Conservation (phyloP, 169 alveolate genomes). For the Eimeria necatrix region DNA sequence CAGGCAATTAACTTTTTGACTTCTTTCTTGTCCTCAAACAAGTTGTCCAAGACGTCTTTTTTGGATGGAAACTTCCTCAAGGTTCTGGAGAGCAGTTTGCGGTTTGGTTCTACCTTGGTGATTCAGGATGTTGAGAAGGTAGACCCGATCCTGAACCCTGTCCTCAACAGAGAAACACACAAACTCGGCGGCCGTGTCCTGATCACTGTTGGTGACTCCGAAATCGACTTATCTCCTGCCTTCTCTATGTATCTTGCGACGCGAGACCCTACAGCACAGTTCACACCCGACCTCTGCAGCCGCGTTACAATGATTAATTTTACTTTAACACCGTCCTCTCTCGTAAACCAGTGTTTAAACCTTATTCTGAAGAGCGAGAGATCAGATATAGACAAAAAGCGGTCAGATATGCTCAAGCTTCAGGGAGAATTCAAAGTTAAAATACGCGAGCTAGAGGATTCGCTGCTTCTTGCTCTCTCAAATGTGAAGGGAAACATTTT, state of each 20-base stretch:
- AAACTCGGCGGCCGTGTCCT: conserved; percentile 97
- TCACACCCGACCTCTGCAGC: conserved; percentile 98
- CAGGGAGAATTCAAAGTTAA: conserved; percentile 93
- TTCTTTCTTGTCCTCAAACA: conserved; percentile 91
- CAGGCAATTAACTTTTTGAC: conserved; percentile 91
- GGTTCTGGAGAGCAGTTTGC: conserved; percentile 94
- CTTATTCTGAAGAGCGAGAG: conserved; percentile 96
- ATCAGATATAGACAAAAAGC: conserved; percentile 97
- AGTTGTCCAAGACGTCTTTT: conserved; percentile 93
- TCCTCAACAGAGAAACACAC: conserved; percentile 97
- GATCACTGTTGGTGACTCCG: conserved; percentile 98
- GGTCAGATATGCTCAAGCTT: conserved; percentile 95
- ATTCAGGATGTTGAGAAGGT: conserved; percentile 97
- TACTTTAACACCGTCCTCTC: conserved; percentile 97
- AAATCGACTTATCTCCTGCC: conserved; percentile 97
- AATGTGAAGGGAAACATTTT: conserved; percentile 97
- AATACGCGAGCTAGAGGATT: conserved; percentile 97
- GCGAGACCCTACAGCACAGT: conserved; percentile 96
- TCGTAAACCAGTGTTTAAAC: conserved; percentile 96
- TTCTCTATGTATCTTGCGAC: conserved; percentile 97
- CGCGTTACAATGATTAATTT: conserved; percentile 98
- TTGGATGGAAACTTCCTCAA: conserved; percentile 93
- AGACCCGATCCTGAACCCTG: conserved; percentile 95
- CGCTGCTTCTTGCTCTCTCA: conserved; percentile 95
- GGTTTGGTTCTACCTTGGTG: conserved; percentile 97